These are phyloP conservation scores for Podaxis pistillaris DNA, from an alignment of 768 basidiomycete genomes.

Conservation along the genomic window DNA sequence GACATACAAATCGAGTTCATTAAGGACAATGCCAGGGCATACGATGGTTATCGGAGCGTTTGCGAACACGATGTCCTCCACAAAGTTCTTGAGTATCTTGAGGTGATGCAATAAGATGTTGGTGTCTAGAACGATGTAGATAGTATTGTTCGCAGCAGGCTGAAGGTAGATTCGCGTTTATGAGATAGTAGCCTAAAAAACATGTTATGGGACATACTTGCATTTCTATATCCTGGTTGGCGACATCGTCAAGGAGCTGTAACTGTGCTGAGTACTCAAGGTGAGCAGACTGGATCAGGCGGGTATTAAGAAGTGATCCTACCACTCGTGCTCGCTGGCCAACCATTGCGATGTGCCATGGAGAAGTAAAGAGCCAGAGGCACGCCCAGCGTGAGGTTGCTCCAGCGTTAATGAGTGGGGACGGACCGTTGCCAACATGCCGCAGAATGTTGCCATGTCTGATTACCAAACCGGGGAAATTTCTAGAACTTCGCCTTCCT, in stretches of 20 bases:
- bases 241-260: constrained; percentile 49
- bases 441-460: background rate
- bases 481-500: background rate
- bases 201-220: constrained; percentile 41
- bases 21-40: constrained; percentile 72
- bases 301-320: background rate
- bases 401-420: background rate
- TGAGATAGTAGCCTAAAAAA: background rate
- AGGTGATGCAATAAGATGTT: constrained; percentile 74
- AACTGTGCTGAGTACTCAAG: constrained; percentile 39
- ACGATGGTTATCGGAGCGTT: constrained; percentile 56
- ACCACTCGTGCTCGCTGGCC: constrained; percentile 3
- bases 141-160: constrained; percentile 14
- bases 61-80: constrained; percentile 53
- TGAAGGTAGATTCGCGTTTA: background rate
- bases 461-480: background rate
- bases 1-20: constrained; percentile 70
- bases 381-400: background rate
- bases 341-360: constrained; percentile 1
- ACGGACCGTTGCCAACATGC: background rate
- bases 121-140: constrained; percentile 70
- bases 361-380: background rate
- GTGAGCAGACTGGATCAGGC: constrained; percentile 18
- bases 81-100: constrained; percentile 61
- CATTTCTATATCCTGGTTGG: constrained; percentile 74